Percentiles rank a stretch among this genome's conserved stretches.
phyloP scores from a whole-genome alignment of 495 filamentous ascomycete genomes.

The Penicillium nucicola region DNA sequence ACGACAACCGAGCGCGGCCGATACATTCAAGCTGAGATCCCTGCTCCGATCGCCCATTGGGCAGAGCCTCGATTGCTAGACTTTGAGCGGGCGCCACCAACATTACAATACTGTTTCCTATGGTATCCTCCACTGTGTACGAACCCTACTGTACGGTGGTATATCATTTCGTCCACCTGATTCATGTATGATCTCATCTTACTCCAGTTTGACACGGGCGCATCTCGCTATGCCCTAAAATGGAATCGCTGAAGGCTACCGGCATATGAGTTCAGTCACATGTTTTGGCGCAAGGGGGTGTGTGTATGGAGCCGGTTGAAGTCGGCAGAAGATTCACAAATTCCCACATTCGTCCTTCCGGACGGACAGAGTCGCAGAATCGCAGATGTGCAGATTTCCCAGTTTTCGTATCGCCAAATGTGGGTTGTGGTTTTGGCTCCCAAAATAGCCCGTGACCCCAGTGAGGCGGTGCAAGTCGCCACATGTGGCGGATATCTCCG shows the following conservation, averaged over 20 bases:
- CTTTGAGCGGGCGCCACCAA: constrained; percentile 20
- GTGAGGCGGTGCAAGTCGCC: constrained; percentile 5
- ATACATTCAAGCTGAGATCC: constrained; percentile 25
- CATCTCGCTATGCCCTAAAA: constrained; percentile 3
- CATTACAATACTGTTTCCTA: constrained; percentile 1
- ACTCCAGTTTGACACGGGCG: constrained; percentile 4
- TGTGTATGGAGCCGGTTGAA: neutral
- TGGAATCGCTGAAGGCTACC: constrained; percentile 20
- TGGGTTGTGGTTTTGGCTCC: neutral
- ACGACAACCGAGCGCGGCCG: constrained; percentile 18
- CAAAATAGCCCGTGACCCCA: constrained; percentile 1
- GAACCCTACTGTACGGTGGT: no score
- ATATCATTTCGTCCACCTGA: neutral
- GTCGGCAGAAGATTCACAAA: neutral
- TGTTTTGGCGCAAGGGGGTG: constrained; percentile 14
- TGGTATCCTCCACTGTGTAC: neutral
- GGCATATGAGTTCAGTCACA: constrained; percentile 30
- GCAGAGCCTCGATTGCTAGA: constrained; percentile 23
- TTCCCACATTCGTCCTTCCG: neutral
- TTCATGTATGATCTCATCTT: constrained; percentile 19
- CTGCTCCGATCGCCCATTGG: constrained; percentile 31
- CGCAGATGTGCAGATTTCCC: neutral
- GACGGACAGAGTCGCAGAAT: no score
- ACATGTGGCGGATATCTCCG: constrained; percentile 10
- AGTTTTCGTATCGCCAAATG: neutral